Base-by-base conservation (phyloP, 352 stramenopile genomes). In the Blastocystis sp. region DNA sequence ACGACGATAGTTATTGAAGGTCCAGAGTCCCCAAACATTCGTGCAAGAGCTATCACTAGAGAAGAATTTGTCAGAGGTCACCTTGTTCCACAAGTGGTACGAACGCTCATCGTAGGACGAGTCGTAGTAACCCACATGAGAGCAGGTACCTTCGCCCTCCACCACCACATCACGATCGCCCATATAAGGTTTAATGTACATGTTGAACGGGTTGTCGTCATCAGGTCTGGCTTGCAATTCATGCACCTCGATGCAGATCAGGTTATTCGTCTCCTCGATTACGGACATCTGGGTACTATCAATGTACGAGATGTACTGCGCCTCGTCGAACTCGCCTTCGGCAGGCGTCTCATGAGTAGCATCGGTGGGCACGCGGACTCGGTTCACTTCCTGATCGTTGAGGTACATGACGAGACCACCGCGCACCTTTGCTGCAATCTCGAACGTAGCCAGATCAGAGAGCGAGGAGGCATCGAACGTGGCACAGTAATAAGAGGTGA, bases 341-440 rank as follows among this genome's bases (percentile, higher is more conserved):
- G 70, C 70, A 8, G 45, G 7, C 2, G 70, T 80, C 11, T 41
- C 39, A 1, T 66, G 13, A 5, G 39, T 80, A 11, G 50, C 54
- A 3, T 8, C 47, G 0, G 7, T 39, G 20, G 70, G 39, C 41
- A 80, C n/a, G n/a, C 43, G 37, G 47, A 76, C 63, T n/a, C 76
- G 59, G 43, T 87, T 76, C 6, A 87, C 15, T 37, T 87, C 76
- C 41, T 63, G 2, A 37, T 59, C 76, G 43, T 87, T 87, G 29
- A 87, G 29, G 43, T 87, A 87, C 11, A 39, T 23, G 2, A 87
- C 54, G 63, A 87, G 76, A 47, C 76, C 76, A n/a, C 59, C 76
- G 7, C 15, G 13, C 23, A 55, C 62, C 4, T 37, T 55, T 6
- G 76, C 34, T 11, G 13, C 63, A 15, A 77, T 26, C 23, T 18